phyloP scores from a whole-genome alignment of 805 yeast species.

The Wickerhamiella qilinensis region DNA sequence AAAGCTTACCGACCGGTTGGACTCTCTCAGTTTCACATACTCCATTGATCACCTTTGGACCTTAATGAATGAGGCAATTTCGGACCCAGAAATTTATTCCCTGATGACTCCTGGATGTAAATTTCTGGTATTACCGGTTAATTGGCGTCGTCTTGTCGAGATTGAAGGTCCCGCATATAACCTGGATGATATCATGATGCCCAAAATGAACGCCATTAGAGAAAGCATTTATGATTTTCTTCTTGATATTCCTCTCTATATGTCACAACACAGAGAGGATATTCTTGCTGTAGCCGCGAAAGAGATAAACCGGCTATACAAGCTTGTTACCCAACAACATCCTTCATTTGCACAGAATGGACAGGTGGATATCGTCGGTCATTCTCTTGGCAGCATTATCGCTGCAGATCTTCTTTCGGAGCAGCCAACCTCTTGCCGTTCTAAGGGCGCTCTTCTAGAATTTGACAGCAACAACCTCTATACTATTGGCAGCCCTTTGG shows the following conservation, averaged over 20 bases:
- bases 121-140: constrained; percentile 46
- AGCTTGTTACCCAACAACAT: constrained; percentile 42
- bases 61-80: constrained; percentile 16
- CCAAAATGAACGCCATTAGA: constrained; percentile 62
- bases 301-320: constrained; percentile 57
- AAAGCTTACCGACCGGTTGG: constrained; percentile 60
- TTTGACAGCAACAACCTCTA: constrained; percentile 66
- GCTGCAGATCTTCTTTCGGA: constrained; percentile 50
- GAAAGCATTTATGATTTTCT: constrained; percentile 71
- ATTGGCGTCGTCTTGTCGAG: constrained; percentile 62
- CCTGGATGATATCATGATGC: constrained; percentile 55
- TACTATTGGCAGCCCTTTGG: constrained; percentile 16
- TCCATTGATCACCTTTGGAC: constrained; percentile 29
- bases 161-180: constrained; percentile 31
- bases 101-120: constrained; percentile 11
- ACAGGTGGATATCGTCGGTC: constrained; percentile 60
- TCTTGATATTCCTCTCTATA: constrained; percentile 65
- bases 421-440: constrained; percentile 22
- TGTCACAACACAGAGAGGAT: constrained; percentile 49
- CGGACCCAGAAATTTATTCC: constrained; percentile 9
- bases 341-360: constrained; percentile 38
- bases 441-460: constrained; percentile 30
- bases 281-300: constrained; percentile 50
- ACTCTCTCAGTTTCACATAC: constrained; percentile 74
- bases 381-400: constrained; percentile 75